Conservation (phyloP, 768 basidiomycete genomes). For the Pisolithus sp. region DNA sequence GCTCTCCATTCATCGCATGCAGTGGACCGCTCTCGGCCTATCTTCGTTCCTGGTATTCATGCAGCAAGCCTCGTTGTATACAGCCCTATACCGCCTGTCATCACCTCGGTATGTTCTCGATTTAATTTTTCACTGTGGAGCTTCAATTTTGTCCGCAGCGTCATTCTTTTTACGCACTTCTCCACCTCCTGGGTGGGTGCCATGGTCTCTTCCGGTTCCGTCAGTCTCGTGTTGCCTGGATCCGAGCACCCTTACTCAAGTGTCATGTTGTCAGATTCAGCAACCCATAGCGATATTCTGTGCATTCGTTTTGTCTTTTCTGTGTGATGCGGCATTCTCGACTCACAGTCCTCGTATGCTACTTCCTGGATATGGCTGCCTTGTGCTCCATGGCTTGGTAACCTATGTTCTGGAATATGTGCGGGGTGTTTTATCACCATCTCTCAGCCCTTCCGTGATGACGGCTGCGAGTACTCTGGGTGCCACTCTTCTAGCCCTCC, state of each 20-base stretch:
- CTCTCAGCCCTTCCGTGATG: conserved; percentile 50
- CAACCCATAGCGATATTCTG: conserved; percentile 41
- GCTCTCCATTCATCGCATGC: conserved; percentile 6
- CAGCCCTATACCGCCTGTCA: conserved; percentile 62
- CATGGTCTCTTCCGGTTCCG: conserved; percentile 42
- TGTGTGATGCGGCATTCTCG: conserved; percentile 46
- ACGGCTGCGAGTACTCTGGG: conserved; percentile 54
- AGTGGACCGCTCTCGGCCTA: conserved; percentile 71
- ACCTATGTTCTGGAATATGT: conserved; percentile 62
- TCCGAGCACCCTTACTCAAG: neutral
- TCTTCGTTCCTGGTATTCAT: conserved; percentile 63
- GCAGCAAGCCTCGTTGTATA: conserved; percentile 61
- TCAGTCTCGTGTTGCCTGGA: conserved; percentile 21
- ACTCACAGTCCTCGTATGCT: conserved; percentile 32
- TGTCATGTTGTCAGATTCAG: conserved; percentile 35
- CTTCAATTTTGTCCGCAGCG: conserved; percentile 35
- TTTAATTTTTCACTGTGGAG: neutral
- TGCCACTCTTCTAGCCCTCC: conserved; percentile 55
- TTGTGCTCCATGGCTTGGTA: conserved; percentile 51
- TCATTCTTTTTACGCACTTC: conserved; percentile 64
- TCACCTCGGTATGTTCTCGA: conserved; percentile 50
- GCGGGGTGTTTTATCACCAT: conserved; percentile 48
- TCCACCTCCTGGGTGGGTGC: conserved; percentile 60
- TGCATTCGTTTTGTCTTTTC: conserved; percentile 50
- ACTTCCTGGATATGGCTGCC: conserved; percentile 61